Evolutionary conservation across 805 yeast genomes (phyloP), one percentile per base, ranked within the genome.

Genomic region (Geotrichum ghanense): DNA sequence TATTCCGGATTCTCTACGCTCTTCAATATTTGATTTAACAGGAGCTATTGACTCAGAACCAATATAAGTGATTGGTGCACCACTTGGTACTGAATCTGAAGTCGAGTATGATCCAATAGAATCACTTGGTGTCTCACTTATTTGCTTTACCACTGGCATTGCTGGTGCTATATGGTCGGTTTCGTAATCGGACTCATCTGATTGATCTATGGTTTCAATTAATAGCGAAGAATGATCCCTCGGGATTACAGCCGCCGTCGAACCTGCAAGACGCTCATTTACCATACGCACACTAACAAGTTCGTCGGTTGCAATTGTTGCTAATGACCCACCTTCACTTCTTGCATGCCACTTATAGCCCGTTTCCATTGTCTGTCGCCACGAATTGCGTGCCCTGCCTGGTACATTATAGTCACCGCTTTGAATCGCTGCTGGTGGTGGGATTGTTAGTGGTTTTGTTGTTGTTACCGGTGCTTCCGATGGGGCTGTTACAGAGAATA

Each of bases 291-390:
- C 86, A 3, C 85, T 82, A 58, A 87, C 73, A 42, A 88, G 72
- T 59, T 86, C 90, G 44, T 81, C 85, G 1, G 96, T 86, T 25
- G 89, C 79, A 26, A 89, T 89, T 0, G 95, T 87, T 22, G 87
- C 88, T 48, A 83, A 57, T 0, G 96, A 84, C 34, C 74, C 75
- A 47, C 77, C 70, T 7, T 94, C 81, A 27, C 75, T 79, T 60
- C 90, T 75, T 42, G 75, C 69, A 52, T 70, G 67, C 69, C 72
- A 67, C 39, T 62, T 49, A 31, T 60, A 54, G 39, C 60, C 60
- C 22, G 60, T 56, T 16, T 59, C 55, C 53, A 67, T 59, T 3
- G 68, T 64, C 51, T 63, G 66, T 56, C 88, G 69, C 89, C 89
- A 82, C 3, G 81, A 81, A 56, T 65, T 73, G 57, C 74, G 54